phyloP scores from a whole-genome alignment of 148 eudicot genomes.

The Rhododendron vialii region DNA sequence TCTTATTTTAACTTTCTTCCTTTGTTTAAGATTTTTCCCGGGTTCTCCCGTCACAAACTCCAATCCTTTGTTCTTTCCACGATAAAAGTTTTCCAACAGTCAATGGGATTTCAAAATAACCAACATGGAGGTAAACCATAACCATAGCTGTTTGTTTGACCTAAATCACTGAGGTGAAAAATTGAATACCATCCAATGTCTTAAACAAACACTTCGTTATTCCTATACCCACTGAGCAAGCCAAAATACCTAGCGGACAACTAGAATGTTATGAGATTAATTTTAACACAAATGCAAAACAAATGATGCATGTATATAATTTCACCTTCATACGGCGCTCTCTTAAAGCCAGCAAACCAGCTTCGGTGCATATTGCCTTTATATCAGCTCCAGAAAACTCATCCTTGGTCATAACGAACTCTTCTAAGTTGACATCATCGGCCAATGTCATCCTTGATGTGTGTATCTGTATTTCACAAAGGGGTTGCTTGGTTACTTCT shows the following conservation, averaged over 20 bases:
- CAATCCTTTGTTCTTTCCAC: neutral
- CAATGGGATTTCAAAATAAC: neutral
- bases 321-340: slow-evolving; percentile 98
- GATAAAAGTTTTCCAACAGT: neutral
- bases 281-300: neutral
- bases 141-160: neutral
- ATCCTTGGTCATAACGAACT: slow-evolving; percentile 98
- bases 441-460: slow-evolving; percentile 93
- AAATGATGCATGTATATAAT: neutral
- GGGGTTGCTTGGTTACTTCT: neutral
- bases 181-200: neutral
- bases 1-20: neutral
- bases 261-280: neutral
- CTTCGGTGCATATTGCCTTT: slow-evolving; percentile 97
- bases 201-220: neutral
- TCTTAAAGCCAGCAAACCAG: slow-evolving; percentile 89
- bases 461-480: slow-evolving; percentile 56
- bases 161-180: neutral
- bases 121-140: neutral
- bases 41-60: neutral
- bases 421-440: slow-evolving; percentile 96
- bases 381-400: slow-evolving; percentile 99
- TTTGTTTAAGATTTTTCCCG: neutral
- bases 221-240: neutral
- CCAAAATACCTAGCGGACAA: neutral